phyloP scores from a whole-genome alignment of 805 yeast species.

The Starmera amethionina region DNA sequence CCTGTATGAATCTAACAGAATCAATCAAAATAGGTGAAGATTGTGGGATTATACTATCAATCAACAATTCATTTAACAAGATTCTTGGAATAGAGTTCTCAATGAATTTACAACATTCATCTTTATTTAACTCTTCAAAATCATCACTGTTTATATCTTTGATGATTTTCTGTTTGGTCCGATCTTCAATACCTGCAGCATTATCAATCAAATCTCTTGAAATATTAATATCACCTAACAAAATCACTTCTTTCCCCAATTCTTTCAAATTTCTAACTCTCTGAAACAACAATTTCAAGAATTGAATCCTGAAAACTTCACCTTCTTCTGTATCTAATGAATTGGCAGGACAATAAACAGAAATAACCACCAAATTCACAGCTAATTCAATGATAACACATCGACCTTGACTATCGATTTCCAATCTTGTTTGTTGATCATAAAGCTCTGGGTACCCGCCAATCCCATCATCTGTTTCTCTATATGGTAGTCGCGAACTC shows the following conservation, averaged over 20 bases:
- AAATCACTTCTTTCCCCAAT: constrained; percentile 56
- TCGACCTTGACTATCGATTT: constrained; percentile 79
- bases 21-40: constrained; percentile 32
- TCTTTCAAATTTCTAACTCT: constrained; percentile 48
- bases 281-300: constrained; percentile 47
- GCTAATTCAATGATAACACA: constrained; percentile 67
- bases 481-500: constrained; percentile 9
- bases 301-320: constrained; percentile 45
- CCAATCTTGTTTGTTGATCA: constrained; percentile 27
- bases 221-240: constrained; percentile 87
- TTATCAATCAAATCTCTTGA: constrained; percentile 73
- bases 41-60: constrained; percentile 22
- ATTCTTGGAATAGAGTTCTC: constrained; percentile 30
- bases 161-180: constrained; percentile 28
- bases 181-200: constrained; percentile 54
- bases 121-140: constrained; percentile 28
- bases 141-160: constrained; percentile 11
- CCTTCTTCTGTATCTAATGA: constrained; percentile 64
- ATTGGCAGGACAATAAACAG: constrained; percentile 88
- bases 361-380: constrained; percentile 47
- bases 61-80: constrained; percentile 36
- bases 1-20: constrained; percentile 45
- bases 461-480: constrained; percentile 27
- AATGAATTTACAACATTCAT: constrained; percentile 24
- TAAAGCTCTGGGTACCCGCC: constrained; percentile 59